Base-by-base conservation (phyloP, 768 basidiomycete genomes). In the Naganishia kalamii region DNA sequence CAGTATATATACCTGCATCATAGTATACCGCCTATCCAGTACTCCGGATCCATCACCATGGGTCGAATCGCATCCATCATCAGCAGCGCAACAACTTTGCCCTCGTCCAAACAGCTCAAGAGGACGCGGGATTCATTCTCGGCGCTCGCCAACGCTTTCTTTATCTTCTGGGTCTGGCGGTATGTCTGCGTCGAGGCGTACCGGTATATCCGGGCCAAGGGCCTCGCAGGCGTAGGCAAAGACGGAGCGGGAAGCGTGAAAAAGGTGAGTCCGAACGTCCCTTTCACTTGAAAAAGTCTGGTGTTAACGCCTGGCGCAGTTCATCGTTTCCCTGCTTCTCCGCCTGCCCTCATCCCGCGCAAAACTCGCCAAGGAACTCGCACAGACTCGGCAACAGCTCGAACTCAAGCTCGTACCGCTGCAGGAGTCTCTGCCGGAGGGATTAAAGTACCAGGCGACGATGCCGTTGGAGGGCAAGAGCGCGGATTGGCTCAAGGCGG, bases 81-180 rank as follows among this genome's bases (percentile, higher is more conserved):
- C 27, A 29, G 50, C 23, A 33, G 33, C 27, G 27, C 33, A 17
- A 57, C 54, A 8, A 57, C 54, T 4, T 25, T 57, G 32, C 30
- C 25, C n/a, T 47, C 61, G 7, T 48, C 25, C 43, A 63, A 89
- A 87, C 79, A 92, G 74, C 91, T 91, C 70, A 90, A 89, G 30
- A 86, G 90, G 75, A 82, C 86, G 68, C 85, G 84, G 70, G 92
- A 90, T 76, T 81, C 86, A 66, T 85, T 57, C 23, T 93, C 79
- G 91, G 89, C 90, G 86, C 62, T 68, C 44, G 72, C 73, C 11
- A 61, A 69, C 25, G 49, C 67, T 21, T 65, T 69, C n/a, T 59
- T 73, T 4, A 23, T 71, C 11, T 71, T 70, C 46, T 67, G 69
- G 65, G n/a, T 75, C 23, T 62, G 59, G 32, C 33, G 62, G 41